Evolutionary conservation across 2,329 filamentous ascomycete genomes (phyloP), one percentile per base, ranked within the genome.

Genomic region (Cladophialophora exuberans): DNA sequence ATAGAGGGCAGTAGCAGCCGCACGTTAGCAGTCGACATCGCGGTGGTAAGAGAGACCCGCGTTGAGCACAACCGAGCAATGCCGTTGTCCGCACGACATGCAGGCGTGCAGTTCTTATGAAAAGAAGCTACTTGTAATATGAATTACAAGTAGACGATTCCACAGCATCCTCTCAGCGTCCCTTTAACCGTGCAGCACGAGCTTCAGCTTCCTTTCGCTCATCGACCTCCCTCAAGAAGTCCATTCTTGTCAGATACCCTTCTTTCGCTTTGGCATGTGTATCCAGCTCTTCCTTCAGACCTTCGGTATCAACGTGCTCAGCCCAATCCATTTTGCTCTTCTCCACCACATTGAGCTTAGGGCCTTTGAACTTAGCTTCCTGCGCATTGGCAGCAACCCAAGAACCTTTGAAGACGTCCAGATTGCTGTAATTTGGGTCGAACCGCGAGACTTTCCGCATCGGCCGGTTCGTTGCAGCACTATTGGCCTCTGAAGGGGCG

Each of bases 271-370:
- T 83, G 59, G 81, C 82, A 66, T 85, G 82, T 41, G 76, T 76
- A 52, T 81, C 78, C 65, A 87, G 67, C 67, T 87, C 84, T 54
- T 84, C 83, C 53, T 79, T 78, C 54, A 86, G 79, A 25, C 83
- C 83, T 41, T 80, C 79, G 49, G 80, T 72, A 65, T 85, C 81
- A 35, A 87, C 83, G 64, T 84, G 85, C 9, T 79, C 77, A 17
- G 81, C 83, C 84, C 84, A 87, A 63, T 87, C 84, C 64, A 86
- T 72, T 49, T 83, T 78, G 25, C 81, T 84, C 69, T 86, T 87
- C 69, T 85, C 83, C 45, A 87, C 82, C 0, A 83, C 85, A 61
- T 84, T 86, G 71, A 87, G 79, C 65, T 85, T 86, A 54, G 81
- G 79, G 64, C 79, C 72, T 70, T 78, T 63, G 66, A 74, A 58